Percentiles rank a stretch among this genome's conserved stretches.
These are phyloP conservation scores for Phytophthora litchii DNA, from an alignment of 352 stramenopile genomes.

Conservation along the genomic window DNA sequence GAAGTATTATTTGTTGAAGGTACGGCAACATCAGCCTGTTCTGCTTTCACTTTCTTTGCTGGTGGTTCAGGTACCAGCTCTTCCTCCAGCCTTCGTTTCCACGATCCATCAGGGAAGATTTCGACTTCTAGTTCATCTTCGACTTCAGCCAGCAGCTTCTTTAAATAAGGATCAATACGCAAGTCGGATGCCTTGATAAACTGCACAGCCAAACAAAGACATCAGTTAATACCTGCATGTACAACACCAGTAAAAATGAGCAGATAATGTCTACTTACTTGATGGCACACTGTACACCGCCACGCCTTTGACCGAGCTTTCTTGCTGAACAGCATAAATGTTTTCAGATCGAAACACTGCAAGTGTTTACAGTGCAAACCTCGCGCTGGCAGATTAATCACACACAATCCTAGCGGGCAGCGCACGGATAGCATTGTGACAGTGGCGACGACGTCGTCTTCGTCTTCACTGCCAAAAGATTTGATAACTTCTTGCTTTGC, in stretches of 20 bases:
- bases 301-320: constrained; percentile 87
- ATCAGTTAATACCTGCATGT: constrained; percentile 8
- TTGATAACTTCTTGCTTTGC: constrained; percentile 80
- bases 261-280: constrained; percentile 50
- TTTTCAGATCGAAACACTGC: constrained; percentile 96
- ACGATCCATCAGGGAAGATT: constrained; percentile 87
- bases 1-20: constrained; percentile 15
- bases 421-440: constrained; percentile 91
- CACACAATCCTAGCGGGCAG: constrained; percentile 84
- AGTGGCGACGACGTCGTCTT: constrained; percentile 86
- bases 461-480: constrained; percentile 78
- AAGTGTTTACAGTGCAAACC: constrained; percentile 93
- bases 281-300: constrained; percentile 91
- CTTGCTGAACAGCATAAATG: constrained; percentile 92
- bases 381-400: constrained; percentile 90
- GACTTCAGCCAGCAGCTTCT: constrained; percentile 86
- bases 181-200: constrained; percentile 92
- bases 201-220: constrained; percentile 30
- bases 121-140: constrained; percentile 90
- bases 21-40: constrained; percentile 29
- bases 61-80: constrained; percentile 44
- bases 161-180: constrained; percentile 90
- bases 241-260: background rate
- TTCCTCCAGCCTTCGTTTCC: constrained; percentile 66
- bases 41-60: constrained; percentile 66